phyloP scores from a whole-genome alignment of 768 basidiomycete species.

The Mycena rebaudengoi region DNA sequence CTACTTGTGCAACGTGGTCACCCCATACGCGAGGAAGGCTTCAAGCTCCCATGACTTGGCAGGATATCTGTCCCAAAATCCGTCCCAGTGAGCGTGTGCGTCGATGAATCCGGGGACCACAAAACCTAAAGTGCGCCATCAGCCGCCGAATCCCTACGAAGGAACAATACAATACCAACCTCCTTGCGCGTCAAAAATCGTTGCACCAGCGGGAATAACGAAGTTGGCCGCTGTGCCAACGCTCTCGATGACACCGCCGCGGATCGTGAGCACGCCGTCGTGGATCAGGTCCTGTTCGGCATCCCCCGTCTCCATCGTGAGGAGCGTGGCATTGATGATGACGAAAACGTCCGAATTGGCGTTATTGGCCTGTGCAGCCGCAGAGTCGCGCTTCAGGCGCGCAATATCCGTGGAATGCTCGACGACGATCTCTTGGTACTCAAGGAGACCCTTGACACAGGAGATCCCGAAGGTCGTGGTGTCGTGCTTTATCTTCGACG shows the following conservation, averaged over 20 bases:
- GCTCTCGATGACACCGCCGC: constrained; percentile 66
- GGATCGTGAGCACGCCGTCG: constrained; percentile 60
- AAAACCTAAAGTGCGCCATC: constrained; percentile 51
- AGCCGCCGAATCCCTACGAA: neutral
- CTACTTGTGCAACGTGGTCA: constrained; percentile 81
- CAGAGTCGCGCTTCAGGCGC: constrained; percentile 64
- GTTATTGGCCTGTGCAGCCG: constrained; percentile 21
- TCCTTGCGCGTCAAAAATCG: constrained; percentile 65
- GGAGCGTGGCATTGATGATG: constrained; percentile 71
- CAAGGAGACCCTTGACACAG: constrained; percentile 65
- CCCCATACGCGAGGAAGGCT: constrained; percentile 78
- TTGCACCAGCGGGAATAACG: constrained; percentile 48
- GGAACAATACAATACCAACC: constrained; percentile 48
- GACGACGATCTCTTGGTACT: constrained; percentile 65
- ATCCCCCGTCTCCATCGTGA: constrained; percentile 72
- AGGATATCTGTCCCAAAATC: constrained; percentile 60
- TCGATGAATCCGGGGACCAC: constrained; percentile 80
- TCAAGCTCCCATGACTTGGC: constrained; percentile 79
- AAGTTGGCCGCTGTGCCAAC: constrained; percentile 46
- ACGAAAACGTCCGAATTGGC: constrained; percentile 57
- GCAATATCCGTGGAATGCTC: constrained; percentile 68
- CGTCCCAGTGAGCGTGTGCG: constrained; percentile 79
- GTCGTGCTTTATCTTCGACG: constrained; percentile 58
- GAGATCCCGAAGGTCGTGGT: constrained; percentile 64
- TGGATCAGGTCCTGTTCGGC: constrained; percentile 56